These are phyloP conservation scores for Neocatenulostroma microsporum DNA, from an alignment of 2,329 filamentous ascomycete species.

Conservation along the genomic window DNA sequence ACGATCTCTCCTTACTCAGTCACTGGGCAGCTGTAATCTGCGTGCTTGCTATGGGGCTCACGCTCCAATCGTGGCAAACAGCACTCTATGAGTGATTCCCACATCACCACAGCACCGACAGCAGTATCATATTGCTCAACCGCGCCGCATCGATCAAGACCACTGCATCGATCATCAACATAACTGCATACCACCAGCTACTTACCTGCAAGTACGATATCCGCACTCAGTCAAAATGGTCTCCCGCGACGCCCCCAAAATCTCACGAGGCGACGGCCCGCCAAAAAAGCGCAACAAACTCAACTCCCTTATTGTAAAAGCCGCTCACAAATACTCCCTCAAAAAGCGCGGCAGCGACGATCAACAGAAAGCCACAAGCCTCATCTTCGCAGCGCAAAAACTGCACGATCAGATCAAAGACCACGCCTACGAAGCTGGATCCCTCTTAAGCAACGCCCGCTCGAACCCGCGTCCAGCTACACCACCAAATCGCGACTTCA, in stretches of 20 bases:
- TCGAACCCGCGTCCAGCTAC: not conserved
- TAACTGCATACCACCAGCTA: not conserved
- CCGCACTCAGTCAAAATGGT: conserved; percentile 1
- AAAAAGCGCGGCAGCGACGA: not conserved
- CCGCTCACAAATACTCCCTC: not conserved
- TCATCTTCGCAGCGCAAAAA: not conserved
- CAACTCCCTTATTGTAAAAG: not conserved
- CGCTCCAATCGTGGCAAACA: too few relatives aligned
- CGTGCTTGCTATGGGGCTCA: too few relatives aligned
- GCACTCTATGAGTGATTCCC: too few relatives aligned
- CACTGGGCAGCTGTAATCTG: not conserved
- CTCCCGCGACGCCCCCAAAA: too few relatives aligned
- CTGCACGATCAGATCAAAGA: not conserved
- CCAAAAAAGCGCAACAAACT: conserved; percentile 1
- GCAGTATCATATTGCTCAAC: too few relatives aligned
- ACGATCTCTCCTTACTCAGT: not conserved
- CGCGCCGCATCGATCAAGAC: too few relatives aligned
- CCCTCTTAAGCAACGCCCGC: not conserved
- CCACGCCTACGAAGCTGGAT: not conserved
- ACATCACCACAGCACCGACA: too few relatives aligned
- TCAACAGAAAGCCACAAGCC: not conserved
- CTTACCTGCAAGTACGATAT: not conserved
- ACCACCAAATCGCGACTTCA: conserved; percentile 1
- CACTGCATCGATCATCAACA: not conserved
- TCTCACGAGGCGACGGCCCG: too few relatives aligned